Conservation (phyloP, 177 flowering plant genomes). For the Vitis hybrid region DNA sequence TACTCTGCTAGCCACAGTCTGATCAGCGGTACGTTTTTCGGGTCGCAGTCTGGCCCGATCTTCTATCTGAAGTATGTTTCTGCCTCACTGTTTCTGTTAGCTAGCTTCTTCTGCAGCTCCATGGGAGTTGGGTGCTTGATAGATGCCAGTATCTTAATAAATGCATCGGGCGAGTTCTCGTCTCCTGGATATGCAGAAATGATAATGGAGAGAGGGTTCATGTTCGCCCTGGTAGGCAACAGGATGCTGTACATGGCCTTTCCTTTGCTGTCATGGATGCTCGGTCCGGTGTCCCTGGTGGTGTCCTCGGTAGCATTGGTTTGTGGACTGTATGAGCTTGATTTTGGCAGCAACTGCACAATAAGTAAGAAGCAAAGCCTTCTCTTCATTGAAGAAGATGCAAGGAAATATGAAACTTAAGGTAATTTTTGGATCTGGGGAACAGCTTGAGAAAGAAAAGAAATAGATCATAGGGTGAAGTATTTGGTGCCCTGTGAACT, state of each 20-base stretch:
- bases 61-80: slow-evolving; percentile 49
- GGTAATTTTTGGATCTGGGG: too few species aligned
- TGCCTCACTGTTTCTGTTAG: slow-evolving; percentile 38
- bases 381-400: neutral
- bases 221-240: slow-evolving; percentile 50
- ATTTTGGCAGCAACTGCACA: slow-evolving; percentile 32
- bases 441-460: too few species aligned
- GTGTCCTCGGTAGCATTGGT: slow-evolving; percentile 52
- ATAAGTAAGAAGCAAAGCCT: neutral
- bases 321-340: slow-evolving; percentile 53
- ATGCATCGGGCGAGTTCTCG: slow-evolving; percentile 20
- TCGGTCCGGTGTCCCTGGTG: slow-evolving; percentile 57
- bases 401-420: too few species aligned
- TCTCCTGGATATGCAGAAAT: slow-evolving; percentile 14
- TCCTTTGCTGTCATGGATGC: slow-evolving; percentile 65
- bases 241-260: slow-evolving; percentile 46
- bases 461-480: too few species aligned
- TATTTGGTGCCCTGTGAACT: too few species aligned
- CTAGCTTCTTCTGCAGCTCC: slow-evolving; percentile 72
- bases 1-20: slow-evolving; percentile 45
- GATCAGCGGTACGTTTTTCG: slow-evolving; percentile 26
- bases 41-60: slow-evolving; percentile 32
- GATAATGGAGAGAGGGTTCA: slow-evolving; percentile 53
- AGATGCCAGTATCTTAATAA: slow-evolving; percentile 56
- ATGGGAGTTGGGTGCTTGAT: slow-evolving; percentile 49